Base-by-base conservation (phyloP, 495 filamentous ascomycete genomes). In the Halenospora varia region DNA sequence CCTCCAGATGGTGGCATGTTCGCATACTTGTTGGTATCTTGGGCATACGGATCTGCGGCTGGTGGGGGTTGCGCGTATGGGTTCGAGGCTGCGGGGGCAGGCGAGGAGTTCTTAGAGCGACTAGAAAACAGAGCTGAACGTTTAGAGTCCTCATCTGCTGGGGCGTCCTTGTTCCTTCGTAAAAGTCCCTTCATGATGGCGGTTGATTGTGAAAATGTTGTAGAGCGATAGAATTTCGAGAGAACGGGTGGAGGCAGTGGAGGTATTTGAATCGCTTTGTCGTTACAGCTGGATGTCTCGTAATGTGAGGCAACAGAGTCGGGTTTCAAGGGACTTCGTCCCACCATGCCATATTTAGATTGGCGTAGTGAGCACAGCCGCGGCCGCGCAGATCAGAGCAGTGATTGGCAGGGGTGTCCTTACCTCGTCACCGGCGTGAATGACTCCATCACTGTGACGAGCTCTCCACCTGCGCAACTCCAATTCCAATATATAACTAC, bases 1-100 rank as follows among this genome's bases (percentile, higher is more conserved):
- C 70, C 24, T 8, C 40, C 52, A 1, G 58, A 59, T 3, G 59
- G 51, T 13, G 57, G 67, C 68, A 73, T 69, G 29, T 74, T 70
- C n/a, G 74, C 71, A 57, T 70, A 75, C 61, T 75, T 74, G 59
- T 64, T 67, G 41, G 42, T 68, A 17, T 75, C 83, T 67, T 78
- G 81, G 24, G 82, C 85, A 63, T 88, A 89, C 11, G 82, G 81
- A 60, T 88, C 83, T 49, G 72, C 69, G 24, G 77, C 75, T 20
- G 77, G 75, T n/a, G 66, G 65, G 13, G 79, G 75, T 67, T 88
- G 80, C 46, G 86, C 87, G 65, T 92, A 90, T 24, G 88, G 88
- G 63, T 90, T 86, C 25, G 63, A 64, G 15, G 77, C 65, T 23
- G 73, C 60, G 23, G 82, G 71, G 1, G 74, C 71, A 26, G 81